Percentiles rank a stretch among this genome's conserved stretches.
Evolutionary conservation across 148 eudicot species (phyloP).

Genomic region (Silene conica): DNA sequence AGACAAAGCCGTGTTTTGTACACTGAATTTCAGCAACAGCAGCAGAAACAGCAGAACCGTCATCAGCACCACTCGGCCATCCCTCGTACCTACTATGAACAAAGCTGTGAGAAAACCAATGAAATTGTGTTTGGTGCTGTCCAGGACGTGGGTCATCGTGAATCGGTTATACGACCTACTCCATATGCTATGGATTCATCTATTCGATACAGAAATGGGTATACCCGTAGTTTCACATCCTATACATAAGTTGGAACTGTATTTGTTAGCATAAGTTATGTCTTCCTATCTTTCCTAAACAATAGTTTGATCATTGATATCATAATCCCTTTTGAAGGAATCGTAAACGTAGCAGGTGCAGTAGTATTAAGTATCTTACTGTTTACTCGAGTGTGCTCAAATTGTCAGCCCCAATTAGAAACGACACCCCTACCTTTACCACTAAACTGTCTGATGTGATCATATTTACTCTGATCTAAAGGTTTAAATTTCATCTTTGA

Average conservation of each 20-base stretch:
- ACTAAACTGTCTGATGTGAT: no score
- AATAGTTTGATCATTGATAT: conserved; percentile 3
- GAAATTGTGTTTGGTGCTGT: conserved; percentile 93
- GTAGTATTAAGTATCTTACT: conserved; percentile 20
- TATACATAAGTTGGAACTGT: conserved; percentile 21
- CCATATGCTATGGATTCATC: conserved; percentile 46
- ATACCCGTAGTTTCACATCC: conserved; percentile 33
- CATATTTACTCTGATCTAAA: no score
- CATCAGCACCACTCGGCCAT: conserved; percentile 58
- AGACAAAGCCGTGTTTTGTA: conserved; percentile 68
- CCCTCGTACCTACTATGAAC: conserved; percentile 81
- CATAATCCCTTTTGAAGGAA: conserved; percentile 31
- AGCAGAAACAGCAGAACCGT: conserved; percentile 45
- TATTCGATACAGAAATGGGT: conserved; percentile 37
- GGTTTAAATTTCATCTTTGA: no score
- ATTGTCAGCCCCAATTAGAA: background rate
- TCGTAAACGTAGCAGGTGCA: background rate
- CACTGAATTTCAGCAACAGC: conserved; percentile 41
- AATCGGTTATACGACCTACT: conserved; percentile 63
- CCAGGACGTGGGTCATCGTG: conserved; percentile 53
- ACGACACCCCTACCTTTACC: background rate
- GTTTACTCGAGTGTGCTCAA: background rate
- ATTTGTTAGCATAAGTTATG: conserved; percentile 17
- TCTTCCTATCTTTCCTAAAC: conserved; percentile 19
- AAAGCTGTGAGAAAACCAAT: conserved; percentile 52